Base-by-base conservation (phyloP, 148 eudicot genomes). In the Limonium bicolor region DNA sequence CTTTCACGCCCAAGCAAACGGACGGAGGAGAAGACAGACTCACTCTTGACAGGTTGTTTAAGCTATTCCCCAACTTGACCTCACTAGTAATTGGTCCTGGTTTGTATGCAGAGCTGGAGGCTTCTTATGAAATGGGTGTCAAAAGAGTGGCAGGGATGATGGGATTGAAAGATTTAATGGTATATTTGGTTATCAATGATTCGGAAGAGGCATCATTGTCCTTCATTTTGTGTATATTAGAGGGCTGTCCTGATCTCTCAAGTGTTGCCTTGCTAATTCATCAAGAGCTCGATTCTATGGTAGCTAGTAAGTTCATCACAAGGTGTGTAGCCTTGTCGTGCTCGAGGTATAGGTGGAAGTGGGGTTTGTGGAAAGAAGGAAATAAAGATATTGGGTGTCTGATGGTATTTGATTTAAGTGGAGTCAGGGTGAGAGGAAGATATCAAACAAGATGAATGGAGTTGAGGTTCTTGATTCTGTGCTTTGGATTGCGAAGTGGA, bases 341-440 rank as follows among this genome's bases (percentile, higher is more conserved):
- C 44, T 28, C 74, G 25, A 55, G 57, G 52, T 63, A 64, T 38
- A 53, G 50, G 26, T 76, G 80, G 83, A 67, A 59, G 45, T 76
- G 88, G 88, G 88, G 88, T 4, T 44, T 65, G 48, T 76, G 90
- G 83, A 76, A 62, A 46, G 74, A 72, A 58, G 74, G 77, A 30
- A 44, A 27, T 7, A 46, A 70, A 37, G 90, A 80, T 64, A 57
- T 36, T 80, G 80, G 80, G 43, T 71, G 12, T 62, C 64, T 32
- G 40, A 55, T 41, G 54, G 56, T 31, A 24, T 38, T 16, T 36
- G 14, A 36, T 20, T 26, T 7, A 39, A 22, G 43, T 39, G 25
- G 25, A n/a, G n/a, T n/a, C n/a, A n/a, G n/a, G n/a, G n/a, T n/a
- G n/a, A n/a, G n/a, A n/a, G n/a, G n/a, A n/a, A n/a, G n/a, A n/a